Evolutionary conservation across 2,329 filamentous ascomycete species (phyloP), one percentile per base, ranked within the genome.

Genomic region (Zasmidium cellare): DNA sequence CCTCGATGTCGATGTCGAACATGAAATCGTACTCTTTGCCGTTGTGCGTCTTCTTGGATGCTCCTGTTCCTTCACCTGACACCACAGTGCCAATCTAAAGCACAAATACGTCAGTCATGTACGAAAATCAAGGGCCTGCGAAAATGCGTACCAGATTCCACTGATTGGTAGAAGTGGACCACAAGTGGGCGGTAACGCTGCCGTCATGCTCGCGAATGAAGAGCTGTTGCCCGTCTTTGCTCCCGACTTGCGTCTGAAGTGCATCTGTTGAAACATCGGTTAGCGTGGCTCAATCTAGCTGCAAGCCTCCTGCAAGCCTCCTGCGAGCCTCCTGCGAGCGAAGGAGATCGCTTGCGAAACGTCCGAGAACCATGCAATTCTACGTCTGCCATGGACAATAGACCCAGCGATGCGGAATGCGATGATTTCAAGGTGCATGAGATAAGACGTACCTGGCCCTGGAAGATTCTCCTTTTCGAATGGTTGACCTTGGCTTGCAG

Each of bases 11-110:
- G 23, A 97, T 92, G 70, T 97, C 92, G 66, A 97, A 97, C 9
- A 99, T 92, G 69, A 89, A 97, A 71, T 99, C 94, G 72, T 96
- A 99, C 60, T 93, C 90, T 71, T 96, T 85, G 28, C 93, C 93
- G 1, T 90, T 80, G 71, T 93, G 88, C 57, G 87, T 82, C 7
- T 86, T 85, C 76, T 92, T 92, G 9, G 54, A 51, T 58, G 86
- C 86, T 11, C 91, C 90, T 64, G 87, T 91, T 71, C 91, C 96
- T 38, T 89, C 91, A 3, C 89, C 90, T 2, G 91, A 86, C 67
- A 97, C 94, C 0, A 99, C 92, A 0, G 92, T 96, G n/a, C 94
- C 94, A 9, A 97, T 89, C 71, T 92, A 81, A 12, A 22, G 19
- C 35, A 6, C n/a, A 23, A 20, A 22, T 41, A 55, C 44, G 55